These are phyloP conservation scores for Protomyces macrosporus DNA, from an alignment of 1,139 yeast genomes.

Conservation along the genomic window DNA sequence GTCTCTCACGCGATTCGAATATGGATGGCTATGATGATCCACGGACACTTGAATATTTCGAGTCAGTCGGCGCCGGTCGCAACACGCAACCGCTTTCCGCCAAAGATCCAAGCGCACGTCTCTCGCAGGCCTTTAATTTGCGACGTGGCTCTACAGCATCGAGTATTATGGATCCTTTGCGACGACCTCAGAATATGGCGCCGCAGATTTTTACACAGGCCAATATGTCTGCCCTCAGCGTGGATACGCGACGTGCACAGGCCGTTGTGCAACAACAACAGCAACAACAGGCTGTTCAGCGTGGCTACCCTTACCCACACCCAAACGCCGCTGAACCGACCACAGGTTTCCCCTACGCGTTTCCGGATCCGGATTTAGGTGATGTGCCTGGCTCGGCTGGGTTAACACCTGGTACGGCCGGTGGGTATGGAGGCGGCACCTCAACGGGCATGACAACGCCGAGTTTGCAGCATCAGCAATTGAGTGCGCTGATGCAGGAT, in stretches of 20 bases:
- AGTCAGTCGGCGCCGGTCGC: neutral
- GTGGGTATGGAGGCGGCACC: neutral
- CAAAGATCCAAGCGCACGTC: constrained; percentile 15
- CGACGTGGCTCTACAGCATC: constrained; percentile 22
- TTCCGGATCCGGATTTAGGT: constrained; percentile 28
- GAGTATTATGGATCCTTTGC: constrained; percentile 17
- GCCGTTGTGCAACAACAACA: neutral
- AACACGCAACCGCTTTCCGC: constrained; percentile 1
- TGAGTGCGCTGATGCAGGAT: constrained; percentile 10
- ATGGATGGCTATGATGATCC: constrained; percentile 25
- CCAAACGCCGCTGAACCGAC: constrained; percentile 31
- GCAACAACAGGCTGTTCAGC: constrained; percentile 32
- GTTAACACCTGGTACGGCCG: neutral
- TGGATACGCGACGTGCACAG: neutral
- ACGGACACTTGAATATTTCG: neutral
- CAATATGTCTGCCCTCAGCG: neutral
- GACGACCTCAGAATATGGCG: constrained; percentile 20
- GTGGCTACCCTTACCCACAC: constrained; percentile 41
- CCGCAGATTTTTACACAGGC: constrained; percentile 23
- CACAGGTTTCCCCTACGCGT: constrained; percentile 29
- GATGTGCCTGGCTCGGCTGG: neutral
- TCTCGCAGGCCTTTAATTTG: constrained; percentile 10
- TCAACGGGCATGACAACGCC: neutral
- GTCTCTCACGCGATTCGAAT: constrained; percentile 20
- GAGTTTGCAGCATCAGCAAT: constrained; percentile 9